Evolutionary conservation across 2,329 filamentous ascomycete species (phyloP), one percentile per base, ranked within the genome.

Genomic region (Fusarium avenaceum): DNA sequence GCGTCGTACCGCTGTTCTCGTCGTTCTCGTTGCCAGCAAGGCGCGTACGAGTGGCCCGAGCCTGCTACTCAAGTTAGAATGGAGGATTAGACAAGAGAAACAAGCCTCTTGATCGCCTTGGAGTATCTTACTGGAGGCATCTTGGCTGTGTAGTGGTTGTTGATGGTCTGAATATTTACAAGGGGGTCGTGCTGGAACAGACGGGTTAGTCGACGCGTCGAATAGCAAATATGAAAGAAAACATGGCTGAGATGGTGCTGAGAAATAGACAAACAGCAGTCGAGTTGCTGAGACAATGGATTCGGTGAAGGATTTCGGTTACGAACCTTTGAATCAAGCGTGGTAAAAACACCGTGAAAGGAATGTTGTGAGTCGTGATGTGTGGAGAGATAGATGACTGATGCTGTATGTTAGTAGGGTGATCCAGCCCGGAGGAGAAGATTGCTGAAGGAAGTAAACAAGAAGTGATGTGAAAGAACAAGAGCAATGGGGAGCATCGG

Each of bases 11-110:
- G 69, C 81, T 87, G 79, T 97, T 97, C 84, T 97, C 96, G 79
- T 97, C 95, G 78, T 97, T 97, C 85, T 97, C 94, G 80, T 96
- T 96, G 71, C 91, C 91, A 75, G 91, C 87, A 79, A 89, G 87
- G 82, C 94, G 91, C 79, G 89, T 87, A 81, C 91, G 88, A 76
- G 89, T 85, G 78, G 87, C 84, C 81, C 92, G 91, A 84, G 86
- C 87, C 91, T 84, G 84, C 24, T 54, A 40, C 42, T 20, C 40
- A 52, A 42, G 65, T 72, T 60, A 72, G 65, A 52, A 51, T 13
- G 19, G 8, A 9, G 20, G 40, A 39, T 56, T 46, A 32, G 14
- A 42, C 28, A 17, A 22, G 6, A 26, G 30, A 58, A 24, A 19
- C 11, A 55, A 50, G 44, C 32, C 11, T 39, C 26, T 24, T 30